Conservation (phyloP, 2,329 filamentous ascomycete genomes). For the Cercospora janseana region DNA sequence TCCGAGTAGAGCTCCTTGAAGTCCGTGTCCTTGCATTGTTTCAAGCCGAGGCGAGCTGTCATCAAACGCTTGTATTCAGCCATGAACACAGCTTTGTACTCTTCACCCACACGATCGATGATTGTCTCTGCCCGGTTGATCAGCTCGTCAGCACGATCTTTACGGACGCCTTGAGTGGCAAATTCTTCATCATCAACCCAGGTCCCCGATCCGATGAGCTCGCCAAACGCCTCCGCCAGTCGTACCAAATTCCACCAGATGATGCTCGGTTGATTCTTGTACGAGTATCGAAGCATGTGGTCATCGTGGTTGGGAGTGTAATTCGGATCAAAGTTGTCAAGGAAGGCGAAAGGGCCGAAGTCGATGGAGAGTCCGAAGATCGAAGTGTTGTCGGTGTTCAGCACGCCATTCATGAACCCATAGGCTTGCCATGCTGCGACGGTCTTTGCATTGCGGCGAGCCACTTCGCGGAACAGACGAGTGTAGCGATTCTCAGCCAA, state of each 20-base stretch:
- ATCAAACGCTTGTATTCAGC: conserved; percentile 87
- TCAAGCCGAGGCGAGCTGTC: conserved; percentile 74
- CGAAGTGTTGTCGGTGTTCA: conserved; percentile 98
- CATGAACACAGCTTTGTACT: conserved; percentile 84
- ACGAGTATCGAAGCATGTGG: conserved; percentile 79
- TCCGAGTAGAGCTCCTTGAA: conserved; percentile 81
- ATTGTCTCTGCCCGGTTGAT: conserved; percentile 77
- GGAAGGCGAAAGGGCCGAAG: conserved; percentile 94
- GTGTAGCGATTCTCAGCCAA: conserved; percentile 81
- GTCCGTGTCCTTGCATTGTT: conserved; percentile 65
- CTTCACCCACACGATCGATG: conserved; percentile 77
- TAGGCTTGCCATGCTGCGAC: conserved; percentile 97
- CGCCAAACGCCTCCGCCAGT: conserved; percentile 82
- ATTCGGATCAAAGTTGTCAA: conserved; percentile 90
- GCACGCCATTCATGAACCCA: conserved; percentile 97
- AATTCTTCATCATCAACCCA: conserved; percentile 71
- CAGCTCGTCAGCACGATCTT: conserved; percentile 67
- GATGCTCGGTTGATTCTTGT: conserved; percentile 89
- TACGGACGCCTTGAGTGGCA: conserved; percentile 66
- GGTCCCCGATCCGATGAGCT: conserved; percentile 76
- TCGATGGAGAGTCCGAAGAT: conserved; percentile 86
- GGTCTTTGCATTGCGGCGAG: conserved; percentile 77
- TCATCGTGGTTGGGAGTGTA: conserved; percentile 99
- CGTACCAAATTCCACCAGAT: conserved; percentile 99
- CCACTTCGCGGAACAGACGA: conserved; percentile 82